Evolutionary conservation across 768 basidiomycete species (phyloP).

Genomic region (Russula emetica): DNA sequence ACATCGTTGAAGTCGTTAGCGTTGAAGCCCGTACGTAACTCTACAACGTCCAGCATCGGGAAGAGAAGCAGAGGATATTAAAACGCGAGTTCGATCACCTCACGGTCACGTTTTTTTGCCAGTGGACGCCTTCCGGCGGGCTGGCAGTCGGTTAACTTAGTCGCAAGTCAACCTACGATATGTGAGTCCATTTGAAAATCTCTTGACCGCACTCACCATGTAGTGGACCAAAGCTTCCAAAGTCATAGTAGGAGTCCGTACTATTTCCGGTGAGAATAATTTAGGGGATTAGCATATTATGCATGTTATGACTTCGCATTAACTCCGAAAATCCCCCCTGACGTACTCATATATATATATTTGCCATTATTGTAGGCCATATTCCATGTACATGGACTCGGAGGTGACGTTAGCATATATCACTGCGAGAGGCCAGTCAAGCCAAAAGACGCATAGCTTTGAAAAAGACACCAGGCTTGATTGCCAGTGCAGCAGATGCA

Average conservation of each 20-base stretch:
- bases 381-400: neutral
- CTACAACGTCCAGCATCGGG: neutral
- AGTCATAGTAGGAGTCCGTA: neutral
- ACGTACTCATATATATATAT: neutral
- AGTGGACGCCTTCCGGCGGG: neutral
- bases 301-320: neutral
- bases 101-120: neutral
- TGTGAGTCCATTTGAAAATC: neutral
- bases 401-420: neutral
- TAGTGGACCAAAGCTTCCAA: neutral
- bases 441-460: neutral
- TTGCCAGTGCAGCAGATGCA: neutral
- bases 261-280: neutral
- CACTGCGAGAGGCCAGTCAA: no score
- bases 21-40: neutral
- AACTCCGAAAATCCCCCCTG: neutral
- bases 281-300: neutral
- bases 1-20: neutral
- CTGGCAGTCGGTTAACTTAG: neutral
- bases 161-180: neutral
- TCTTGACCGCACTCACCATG: neutral
- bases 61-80: neutral
- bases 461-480: neutral
- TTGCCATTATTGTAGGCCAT: neutral
- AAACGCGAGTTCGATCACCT: neutral